Percentiles rank a stretch among this genome's conserved stretches.
Evolutionary conservation across 23 red algal genomes (phyloP).

Genomic region (Gracilaria caudata): DNA sequence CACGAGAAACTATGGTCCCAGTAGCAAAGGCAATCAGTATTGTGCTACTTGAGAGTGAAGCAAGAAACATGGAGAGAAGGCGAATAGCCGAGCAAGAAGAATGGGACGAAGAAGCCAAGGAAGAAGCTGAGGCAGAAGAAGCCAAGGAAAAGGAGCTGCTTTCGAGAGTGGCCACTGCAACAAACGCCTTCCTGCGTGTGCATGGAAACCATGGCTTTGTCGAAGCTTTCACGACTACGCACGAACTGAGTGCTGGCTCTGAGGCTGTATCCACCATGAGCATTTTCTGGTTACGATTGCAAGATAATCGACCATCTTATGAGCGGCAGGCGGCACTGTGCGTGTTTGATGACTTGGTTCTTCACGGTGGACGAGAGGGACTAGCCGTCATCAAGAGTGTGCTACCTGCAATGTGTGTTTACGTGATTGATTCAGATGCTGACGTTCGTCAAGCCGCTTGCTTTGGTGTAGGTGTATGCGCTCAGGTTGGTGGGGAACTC

Average conservation of each 20-base stretch:
- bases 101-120: conserved; percentile 88
- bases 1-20: conserved; percentile 33
- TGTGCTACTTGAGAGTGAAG: conserved; percentile 77
- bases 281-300: conserved; percentile 79
- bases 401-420: conserved; percentile 76
- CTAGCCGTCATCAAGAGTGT: conserved; percentile 47
- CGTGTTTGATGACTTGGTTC: conserved; percentile 84
- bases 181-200: conserved; percentile 48
- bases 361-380: conserved; percentile 79
- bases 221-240: conserved; percentile 52
- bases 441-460: conserved; percentile 85
- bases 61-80: conserved; percentile 76
- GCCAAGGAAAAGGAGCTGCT: conserved; percentile 82
- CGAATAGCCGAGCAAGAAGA: conserved; percentile 67
- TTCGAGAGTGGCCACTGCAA: conserved; percentile 30
- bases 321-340: conserved; percentile 88
- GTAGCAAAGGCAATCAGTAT: conserved; percentile 61
- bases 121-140: conserved; percentile 65
- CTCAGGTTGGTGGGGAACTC: conserved; percentile 71
- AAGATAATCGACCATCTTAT: conserved; percentile 43
- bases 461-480: conserved; percentile 88
- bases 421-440: conserved; percentile 67
- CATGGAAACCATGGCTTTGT: conserved; percentile 59
- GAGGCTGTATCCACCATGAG: conserved; percentile 54
- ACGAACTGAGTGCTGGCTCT: conserved; percentile 45